Percentiles rank a stretch among this genome's conserved stretches.
Conservation (phyloP, 306 rosid species). For the Benincasa hispida region DNA sequence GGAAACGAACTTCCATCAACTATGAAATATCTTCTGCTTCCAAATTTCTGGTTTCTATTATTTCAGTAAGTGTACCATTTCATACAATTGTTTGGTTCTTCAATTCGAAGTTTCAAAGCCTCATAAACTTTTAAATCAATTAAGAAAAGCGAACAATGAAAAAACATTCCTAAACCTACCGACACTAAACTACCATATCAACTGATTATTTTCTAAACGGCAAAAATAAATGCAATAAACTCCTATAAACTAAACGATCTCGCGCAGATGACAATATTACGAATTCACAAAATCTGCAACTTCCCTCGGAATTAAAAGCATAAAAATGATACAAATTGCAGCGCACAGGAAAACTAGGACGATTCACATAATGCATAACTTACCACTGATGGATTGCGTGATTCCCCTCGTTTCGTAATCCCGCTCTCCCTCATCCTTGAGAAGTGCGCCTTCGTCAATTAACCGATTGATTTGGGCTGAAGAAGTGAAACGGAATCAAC, state of each 20-base stretch:
- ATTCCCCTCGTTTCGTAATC: slow-evolving; percentile 13
- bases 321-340: neutral
- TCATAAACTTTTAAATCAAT: neutral
- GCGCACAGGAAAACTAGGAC: neutral
- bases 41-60: neutral
- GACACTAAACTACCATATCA: neutral
- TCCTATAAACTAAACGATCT: neutral
- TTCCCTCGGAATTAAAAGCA: neutral
- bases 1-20: neutral
- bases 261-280: neutral
- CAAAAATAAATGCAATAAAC: neutral
- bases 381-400: slow-evolving; percentile 35
- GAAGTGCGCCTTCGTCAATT: neutral
- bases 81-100: neutral
- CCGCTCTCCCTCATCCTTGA: slow-evolving; percentile 13
- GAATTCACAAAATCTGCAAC: neutral
- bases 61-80: neutral
- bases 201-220: neutral
- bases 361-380: neutral
- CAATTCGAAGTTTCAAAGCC: neutral
- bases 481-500: neutral
- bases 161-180: neutral
- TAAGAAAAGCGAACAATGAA: neutral
- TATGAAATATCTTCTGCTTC: neutral
- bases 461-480: slow-evolving; percentile 1